Base-by-base conservation (phyloP, 768 basidiomycete genomes). In the Amanita brunnescens region DNA sequence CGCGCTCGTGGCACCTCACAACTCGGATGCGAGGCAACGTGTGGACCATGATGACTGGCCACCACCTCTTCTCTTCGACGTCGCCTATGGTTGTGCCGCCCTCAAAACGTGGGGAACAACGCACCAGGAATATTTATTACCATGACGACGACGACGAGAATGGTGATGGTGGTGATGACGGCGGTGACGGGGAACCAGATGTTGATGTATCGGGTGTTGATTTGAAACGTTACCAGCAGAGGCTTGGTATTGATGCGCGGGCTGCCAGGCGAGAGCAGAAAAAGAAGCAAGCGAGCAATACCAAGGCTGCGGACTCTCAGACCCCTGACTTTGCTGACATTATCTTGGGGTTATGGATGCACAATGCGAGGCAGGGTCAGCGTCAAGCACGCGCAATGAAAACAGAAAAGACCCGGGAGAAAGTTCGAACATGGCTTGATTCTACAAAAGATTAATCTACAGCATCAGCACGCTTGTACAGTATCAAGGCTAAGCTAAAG, bases 81-180 rank as follows among this genome's bases (percentile, higher is more conserved):
- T 57, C 30, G 54, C 57, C 14, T 57, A 57, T 50, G 57, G 57
- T 41, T 55, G 54, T 57, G 57, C 57, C 16, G 43, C 43, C 49
- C 55, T 58, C 55, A 58, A 54, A 20, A 56, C 57, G 10, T 58
- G 57, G 57, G 57, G 55, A 47, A 48, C 5, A 20, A 47, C 34
- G 21, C 52, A 55, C 57, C 18, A 35, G 42, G 38, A 6, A 58
- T 26, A 53, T 58, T 41, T 58, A 58, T 40, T 58, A 58, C 26
- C 35, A 49, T 21, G 18, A 55, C 50, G 42, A 32, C 12, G 35
- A 50, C 52, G 24, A 29, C 16, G 41, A 58, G 18, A 32, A 46
- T 30, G 29, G 53, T 50, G 21, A n/a, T 21, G 41, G 21, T 21
- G 20, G 20, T 16, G 40, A 24, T 21, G 40, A 34, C 33, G 14